Conservation (phyloP, 192 early-diverging fungal species). For the Coemansia sp. region DNA sequence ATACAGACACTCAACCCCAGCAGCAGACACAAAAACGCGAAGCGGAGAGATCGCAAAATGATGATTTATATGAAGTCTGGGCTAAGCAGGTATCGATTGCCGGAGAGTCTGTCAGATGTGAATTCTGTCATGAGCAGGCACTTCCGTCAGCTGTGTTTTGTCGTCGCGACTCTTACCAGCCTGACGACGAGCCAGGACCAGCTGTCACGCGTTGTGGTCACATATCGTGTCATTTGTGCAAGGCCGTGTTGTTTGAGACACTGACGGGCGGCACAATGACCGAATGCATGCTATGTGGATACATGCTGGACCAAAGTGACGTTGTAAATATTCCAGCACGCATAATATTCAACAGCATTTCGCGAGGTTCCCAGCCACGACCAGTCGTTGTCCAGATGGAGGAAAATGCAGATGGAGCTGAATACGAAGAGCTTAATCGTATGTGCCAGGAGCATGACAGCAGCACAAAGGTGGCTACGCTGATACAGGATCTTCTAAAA, state of each 20-base stretch:
- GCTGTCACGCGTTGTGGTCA: slow-evolving; percentile 42
- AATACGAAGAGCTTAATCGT: slow-evolving; percentile 29
- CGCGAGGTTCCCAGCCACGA: background rate
- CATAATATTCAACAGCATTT: slow-evolving; percentile 7
- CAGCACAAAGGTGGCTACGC: slow-evolving; percentile 37
- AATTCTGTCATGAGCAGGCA: slow-evolving; percentile 22
- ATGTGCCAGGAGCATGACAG: slow-evolving; percentile 34
- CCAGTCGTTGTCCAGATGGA: background rate
- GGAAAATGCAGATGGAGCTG: slow-evolving; percentile 7
- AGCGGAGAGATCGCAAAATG: too few relatives aligned
- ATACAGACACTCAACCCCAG: background rate
- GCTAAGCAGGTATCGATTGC: slow-evolving; percentile 5
- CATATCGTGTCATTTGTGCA: slow-evolving; percentile 35
- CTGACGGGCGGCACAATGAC: slow-evolving; percentile 12
- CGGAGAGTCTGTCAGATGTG: slow-evolving; percentile 28
- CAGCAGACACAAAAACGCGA: background rate
- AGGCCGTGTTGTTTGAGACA: slow-evolving; percentile 25
- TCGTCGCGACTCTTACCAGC: slow-evolving; percentile 6
- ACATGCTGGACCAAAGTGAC: slow-evolving; percentile 29
- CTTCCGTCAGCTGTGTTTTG: slow-evolving; percentile 14
- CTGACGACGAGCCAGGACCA: slow-evolving; percentile 32
- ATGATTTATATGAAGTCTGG: slow-evolving; percentile 15
- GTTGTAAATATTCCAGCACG: slow-evolving; percentile 17
- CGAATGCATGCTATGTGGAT: slow-evolving; percentile 43
- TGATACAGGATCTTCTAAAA: slow-evolving; percentile 33